A percentile compares a stretch with the other conserved stretches of the same genome.
phyloP scores from a whole-genome alignment of 495 filamentous ascomycete genomes.

The Lophiostoma macrostomum region DNA sequence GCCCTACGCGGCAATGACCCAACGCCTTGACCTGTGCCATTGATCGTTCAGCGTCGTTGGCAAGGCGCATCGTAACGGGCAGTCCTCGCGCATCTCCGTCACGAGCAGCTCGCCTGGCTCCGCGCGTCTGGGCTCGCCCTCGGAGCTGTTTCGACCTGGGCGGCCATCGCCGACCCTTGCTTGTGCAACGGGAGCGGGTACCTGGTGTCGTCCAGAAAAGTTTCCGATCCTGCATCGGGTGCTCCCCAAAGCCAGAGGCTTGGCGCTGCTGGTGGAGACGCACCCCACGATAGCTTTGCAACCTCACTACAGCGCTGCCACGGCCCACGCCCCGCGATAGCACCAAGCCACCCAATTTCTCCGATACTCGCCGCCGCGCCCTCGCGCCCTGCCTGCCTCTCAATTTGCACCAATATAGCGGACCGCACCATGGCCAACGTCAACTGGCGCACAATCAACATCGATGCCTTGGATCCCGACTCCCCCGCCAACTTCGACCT shows the following conservation, averaged over 20 bases:
- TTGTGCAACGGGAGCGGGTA: slow-evolving; percentile 25
- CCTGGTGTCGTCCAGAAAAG: slow-evolving; percentile 5
- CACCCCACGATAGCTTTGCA: slow-evolving; percentile 3
- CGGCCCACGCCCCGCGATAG: too few relatives aligned
- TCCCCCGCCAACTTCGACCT: slow-evolving; percentile 82
- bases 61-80: too few relatives aligned
- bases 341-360: not conserved
- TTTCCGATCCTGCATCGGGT: slow-evolving; percentile 1
- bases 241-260: not conserved
- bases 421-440: slow-evolving; percentile 51
- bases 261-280: slow-evolving; percentile 16
- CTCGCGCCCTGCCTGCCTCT: not conserved
- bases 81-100: slow-evolving; percentile 20
- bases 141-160: slow-evolving; percentile 13
- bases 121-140: not conserved
- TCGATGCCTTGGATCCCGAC: slow-evolving; percentile 87
- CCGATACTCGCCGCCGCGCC: not conserved
- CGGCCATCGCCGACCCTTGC: slow-evolving; percentile 28
- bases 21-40: too few relatives aligned
- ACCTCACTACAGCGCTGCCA: slow-evolving; percentile 12
- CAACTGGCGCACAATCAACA: slow-evolving; percentile 91
- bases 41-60: too few relatives aligned
- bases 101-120: slow-evolving; percentile 18
- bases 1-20: too few relatives aligned
- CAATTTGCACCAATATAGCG: slow-evolving; percentile 23